Conservation (phyloP, 495 filamentous ascomycete species). For the Penicillium fimorum region DNA sequence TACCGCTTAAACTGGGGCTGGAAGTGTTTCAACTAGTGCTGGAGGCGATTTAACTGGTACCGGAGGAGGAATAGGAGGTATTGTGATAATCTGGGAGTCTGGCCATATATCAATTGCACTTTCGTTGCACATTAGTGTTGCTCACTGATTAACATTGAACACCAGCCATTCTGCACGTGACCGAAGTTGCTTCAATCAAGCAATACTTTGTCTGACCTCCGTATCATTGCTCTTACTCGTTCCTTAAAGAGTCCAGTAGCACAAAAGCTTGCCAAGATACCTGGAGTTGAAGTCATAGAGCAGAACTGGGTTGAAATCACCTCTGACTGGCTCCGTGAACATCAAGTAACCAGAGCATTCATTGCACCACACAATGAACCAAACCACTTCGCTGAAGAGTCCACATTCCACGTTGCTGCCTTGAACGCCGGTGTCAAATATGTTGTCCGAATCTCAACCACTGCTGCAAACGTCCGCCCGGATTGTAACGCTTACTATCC, state of each 20-base stretch:
- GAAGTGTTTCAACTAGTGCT: no score
- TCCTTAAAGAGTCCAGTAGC: constrained; percentile 30
- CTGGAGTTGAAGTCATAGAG: constrained; percentile 41
- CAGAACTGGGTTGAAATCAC: constrained; percentile 45
- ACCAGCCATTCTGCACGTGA: no score
- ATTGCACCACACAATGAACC: constrained; percentile 43
- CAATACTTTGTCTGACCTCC: constrained; percentile 27
- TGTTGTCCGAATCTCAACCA: constrained; percentile 49
- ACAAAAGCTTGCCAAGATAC: constrained; percentile 34
- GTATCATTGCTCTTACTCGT: constrained; percentile 43
- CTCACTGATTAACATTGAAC: no score
- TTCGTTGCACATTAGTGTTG: no score
- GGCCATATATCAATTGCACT: no score
- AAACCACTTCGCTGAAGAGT: constrained; percentile 45
- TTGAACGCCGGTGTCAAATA: constrained; percentile 46
- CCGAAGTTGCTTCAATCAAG: constrained; percentile 30
- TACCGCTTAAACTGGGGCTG: no score
- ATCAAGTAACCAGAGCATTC: constrained; percentile 41
- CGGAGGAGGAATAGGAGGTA: no score
- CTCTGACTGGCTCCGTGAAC: constrained; percentile 41
- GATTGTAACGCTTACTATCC: constrained; percentile 41
- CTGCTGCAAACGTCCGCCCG: constrained; percentile 41
- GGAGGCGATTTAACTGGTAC: no score
- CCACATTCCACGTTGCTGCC: constrained; percentile 35
- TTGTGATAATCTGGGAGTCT: no score